Conservation (phyloP, 2,329 filamentous ascomycete species). For the Penicillium oxalicum region DNA sequence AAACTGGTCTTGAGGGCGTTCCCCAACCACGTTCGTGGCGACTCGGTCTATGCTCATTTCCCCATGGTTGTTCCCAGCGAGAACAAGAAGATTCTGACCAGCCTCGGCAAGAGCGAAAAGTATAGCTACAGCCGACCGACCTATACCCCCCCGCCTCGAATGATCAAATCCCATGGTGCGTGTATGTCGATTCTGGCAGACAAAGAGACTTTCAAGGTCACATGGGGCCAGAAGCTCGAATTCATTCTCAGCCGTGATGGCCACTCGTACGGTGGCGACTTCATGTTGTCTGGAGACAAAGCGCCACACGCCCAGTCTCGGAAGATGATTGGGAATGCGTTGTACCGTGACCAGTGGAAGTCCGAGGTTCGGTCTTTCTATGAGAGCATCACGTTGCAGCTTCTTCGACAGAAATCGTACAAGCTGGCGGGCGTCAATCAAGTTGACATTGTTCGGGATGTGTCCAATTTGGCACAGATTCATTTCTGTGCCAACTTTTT, state of each 20-base stretch:
- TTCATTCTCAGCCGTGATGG: constrained; percentile 38
- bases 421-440: constrained; percentile 42
- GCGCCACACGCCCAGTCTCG: constrained; percentile 39
- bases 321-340: constrained; percentile 37
- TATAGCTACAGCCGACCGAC: constrained; percentile 37
- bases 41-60: constrained; percentile 48
- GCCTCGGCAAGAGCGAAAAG: constrained; percentile 36
- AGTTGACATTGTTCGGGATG: constrained; percentile 45
- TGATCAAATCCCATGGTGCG: constrained; percentile 43
- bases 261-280: constrained; percentile 39
- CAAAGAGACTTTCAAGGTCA: constrained; percentile 42
- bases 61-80: constrained; percentile 45
- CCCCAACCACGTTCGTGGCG: constrained; percentile 44
- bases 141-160: constrained; percentile 29
- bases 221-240: constrained; percentile 43
- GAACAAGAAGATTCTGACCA: constrained; percentile 40
- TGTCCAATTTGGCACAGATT: constrained; percentile 50
- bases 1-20: constrained; percentile 48
- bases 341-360: constrained; percentile 45
- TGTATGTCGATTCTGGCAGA: constrained; percentile 41
- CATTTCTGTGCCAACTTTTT: constrained; percentile 53
- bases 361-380: constrained; percentile 44
- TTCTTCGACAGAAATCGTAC: constrained; percentile 43
- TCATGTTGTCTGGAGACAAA: constrained; percentile 45
- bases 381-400: constrained; percentile 42